A percentile compares a stretch with the other conserved stretches of the same genome.
These are phyloP conservation scores for Litsea cubeba DNA, from an alignment of 164 flowering plant genomes.

Conservation along the genomic window DNA sequence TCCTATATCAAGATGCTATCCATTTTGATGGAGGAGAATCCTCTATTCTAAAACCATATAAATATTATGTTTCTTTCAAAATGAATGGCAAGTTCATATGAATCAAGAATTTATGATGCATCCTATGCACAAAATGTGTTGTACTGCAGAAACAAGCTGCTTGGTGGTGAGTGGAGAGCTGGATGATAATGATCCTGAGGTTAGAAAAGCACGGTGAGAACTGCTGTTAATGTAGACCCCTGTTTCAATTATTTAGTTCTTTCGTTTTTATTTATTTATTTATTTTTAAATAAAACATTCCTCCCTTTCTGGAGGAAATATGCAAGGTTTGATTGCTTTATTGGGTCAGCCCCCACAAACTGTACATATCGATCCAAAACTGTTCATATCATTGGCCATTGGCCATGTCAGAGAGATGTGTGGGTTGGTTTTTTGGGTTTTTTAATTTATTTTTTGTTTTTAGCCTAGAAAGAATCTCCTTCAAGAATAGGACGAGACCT, in stretches of 20 bases:
- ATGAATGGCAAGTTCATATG: neutral
- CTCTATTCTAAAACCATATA: too few species aligned
- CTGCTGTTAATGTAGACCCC: constrained; percentile 1
- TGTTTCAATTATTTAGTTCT: neutral
- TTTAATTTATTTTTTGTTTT: too few species aligned
- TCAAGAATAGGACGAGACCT: too few species aligned
- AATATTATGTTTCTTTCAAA: neutral
- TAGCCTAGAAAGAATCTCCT: too few species aligned
- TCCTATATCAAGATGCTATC: too few species aligned
- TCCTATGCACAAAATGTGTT: neutral
- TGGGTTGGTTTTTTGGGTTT: too few species aligned
- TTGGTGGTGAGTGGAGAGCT: constrained; percentile 55
- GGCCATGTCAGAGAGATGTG: too few species aligned
- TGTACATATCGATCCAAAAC: too few species aligned
- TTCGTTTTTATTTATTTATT: too few species aligned
- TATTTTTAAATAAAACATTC: too few species aligned
- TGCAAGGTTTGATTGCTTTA: neutral
- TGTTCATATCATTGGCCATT: too few species aligned
- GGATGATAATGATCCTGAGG: constrained; percentile 48
- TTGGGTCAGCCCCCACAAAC: neutral
- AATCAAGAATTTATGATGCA: neutral
- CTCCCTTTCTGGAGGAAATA: neutral
- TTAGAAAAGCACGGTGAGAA: constrained; percentile 73
- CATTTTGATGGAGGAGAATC: too few species aligned
- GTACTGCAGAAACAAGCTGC: constrained; percentile 63